These are phyloP conservation scores for Tricholoma bakamatsutake DNA, from an alignment of 768 basidiomycete genomes.

Conservation along the genomic window DNA sequence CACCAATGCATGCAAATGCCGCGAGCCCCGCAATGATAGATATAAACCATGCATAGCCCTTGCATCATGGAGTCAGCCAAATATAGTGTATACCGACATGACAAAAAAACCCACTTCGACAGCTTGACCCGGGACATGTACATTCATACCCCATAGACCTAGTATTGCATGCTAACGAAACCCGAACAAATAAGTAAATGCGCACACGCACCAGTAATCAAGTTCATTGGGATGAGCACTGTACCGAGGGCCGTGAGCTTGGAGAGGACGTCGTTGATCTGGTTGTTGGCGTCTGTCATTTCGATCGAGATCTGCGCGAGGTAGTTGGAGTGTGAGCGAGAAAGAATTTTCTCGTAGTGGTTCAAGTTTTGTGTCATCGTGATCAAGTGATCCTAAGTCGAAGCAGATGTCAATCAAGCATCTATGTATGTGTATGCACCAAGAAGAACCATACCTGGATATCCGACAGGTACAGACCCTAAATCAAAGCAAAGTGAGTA, in stretches of 20 bases:
- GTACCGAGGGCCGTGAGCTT: constrained; percentile 98
- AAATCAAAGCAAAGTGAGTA: neutral
- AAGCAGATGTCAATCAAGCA: neutral
- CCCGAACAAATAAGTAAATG: neutral
- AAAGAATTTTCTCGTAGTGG: constrained; percentile 99
- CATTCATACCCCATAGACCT: constrained; percentile 99
- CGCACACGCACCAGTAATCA: constrained; percentile 73
- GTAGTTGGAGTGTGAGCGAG: constrained; percentile 98
- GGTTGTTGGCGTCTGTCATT: constrained; percentile 99
- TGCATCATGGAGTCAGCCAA: neutral
- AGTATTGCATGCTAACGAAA: neutral
- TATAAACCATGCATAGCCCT: constrained; percentile 74
- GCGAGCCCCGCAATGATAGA: constrained; percentile 79
- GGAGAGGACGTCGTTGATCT: constrained; percentile 97
- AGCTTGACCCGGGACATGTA: constrained; percentile 88
- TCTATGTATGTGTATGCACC: neutral
- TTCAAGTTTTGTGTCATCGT: constrained; percentile 99
- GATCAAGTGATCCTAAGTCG: constrained; percentile 82
- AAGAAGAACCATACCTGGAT: constrained; percentile 54
- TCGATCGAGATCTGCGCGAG: constrained; percentile 99
- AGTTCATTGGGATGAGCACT: constrained; percentile 93
- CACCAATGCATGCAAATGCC: constrained; percentile 77
- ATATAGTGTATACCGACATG: constrained; percentile 6
- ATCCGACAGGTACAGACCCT: constrained; percentile 94
- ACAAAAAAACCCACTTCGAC: constrained; percentile 29